Evolutionary conservation across 129 eudicot species (phyloP).

Genomic region (Chrysanthemum makinoi): DNA sequence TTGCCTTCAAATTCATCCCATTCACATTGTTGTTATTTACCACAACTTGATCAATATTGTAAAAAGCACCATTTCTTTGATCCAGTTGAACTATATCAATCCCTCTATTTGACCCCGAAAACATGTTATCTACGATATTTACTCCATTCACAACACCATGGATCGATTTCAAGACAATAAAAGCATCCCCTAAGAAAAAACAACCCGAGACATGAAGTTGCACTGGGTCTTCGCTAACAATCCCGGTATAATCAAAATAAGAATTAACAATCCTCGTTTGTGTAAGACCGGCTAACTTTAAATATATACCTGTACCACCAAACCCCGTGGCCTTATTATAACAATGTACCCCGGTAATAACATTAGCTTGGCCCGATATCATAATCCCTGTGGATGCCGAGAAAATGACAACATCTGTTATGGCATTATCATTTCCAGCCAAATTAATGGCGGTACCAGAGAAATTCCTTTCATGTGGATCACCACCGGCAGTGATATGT

Average conservation of each 20-base stretch:
- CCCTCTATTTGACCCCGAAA: conserved; percentile 62
- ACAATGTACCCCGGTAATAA: conserved; percentile 78
- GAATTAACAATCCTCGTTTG: conserved; percentile 78
- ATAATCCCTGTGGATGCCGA: conserved; percentile 71
- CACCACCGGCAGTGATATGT: conserved; percentile 76
- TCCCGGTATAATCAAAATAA: conserved; percentile 79
- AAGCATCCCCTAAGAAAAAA: conserved; percentile 86
- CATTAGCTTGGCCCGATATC: conserved; percentile 75
- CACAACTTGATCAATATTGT: conserved; percentile 61
- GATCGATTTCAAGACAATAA: conserved; percentile 52
- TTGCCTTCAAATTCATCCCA: conserved; percentile 70
- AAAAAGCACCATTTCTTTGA: conserved; percentile 43
- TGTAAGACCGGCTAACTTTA: conserved; percentile 64
- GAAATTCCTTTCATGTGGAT: conserved; percentile 56
- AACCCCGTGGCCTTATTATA: conserved; percentile 89
- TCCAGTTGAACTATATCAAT: conserved; percentile 67
- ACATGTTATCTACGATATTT: conserved; percentile 78
- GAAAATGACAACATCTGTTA: conserved; percentile 76
- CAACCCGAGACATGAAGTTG: conserved; percentile 64
- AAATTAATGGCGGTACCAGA: conserved; percentile 70
- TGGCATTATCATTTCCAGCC: conserved; percentile 73
- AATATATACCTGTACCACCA: conserved; percentile 77
- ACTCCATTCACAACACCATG: conserved; percentile 61
- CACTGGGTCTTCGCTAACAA: conserved; percentile 83
- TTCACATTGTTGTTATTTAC: conserved; percentile 53